A percentile compares a stretch with the other conserved stretches of the same genome.
phyloP scores from a whole-genome alignment of 352 stramenopile genomes.

The Phytopythium kandeliae region DNA sequence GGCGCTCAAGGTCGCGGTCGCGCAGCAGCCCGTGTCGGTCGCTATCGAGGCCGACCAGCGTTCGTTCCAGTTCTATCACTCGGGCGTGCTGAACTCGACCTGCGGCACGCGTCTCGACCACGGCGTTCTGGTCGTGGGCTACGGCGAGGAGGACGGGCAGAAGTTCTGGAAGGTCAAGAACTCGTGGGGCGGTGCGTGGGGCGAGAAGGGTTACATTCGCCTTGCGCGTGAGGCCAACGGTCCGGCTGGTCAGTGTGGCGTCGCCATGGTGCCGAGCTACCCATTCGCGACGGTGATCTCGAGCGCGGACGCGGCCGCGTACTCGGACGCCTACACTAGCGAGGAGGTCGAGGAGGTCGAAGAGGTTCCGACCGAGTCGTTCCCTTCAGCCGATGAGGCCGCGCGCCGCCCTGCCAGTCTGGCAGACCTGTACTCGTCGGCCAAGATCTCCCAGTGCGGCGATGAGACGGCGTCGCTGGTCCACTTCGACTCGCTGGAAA shows the following conservation, averaged over 20 bases:
- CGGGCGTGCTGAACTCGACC: constrained; percentile 82
- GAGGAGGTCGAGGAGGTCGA: not conserved
- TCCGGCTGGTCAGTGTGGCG: constrained; percentile 54
- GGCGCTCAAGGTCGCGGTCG: constrained; percentile 85
- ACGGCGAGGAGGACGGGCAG: constrained; percentile 85
- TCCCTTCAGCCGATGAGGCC: constrained; percentile 17
- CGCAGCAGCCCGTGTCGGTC: constrained; percentile 91
- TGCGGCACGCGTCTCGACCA: constrained; percentile 95
- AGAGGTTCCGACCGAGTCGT: constrained; percentile 16
- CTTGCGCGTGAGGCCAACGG: constrained; percentile 70
- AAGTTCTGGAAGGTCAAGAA: constrained; percentile 98
- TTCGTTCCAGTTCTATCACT: constrained; percentile 96
- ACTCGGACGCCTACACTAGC: not conserved
- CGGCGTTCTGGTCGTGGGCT: constrained; percentile 95
- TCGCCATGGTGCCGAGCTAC: constrained; percentile 73
- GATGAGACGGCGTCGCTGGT: constrained; percentile 58
- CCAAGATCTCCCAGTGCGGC: constrained; percentile 79
- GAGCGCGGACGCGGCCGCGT: constrained; percentile 6
- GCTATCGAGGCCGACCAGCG: constrained; percentile 93
- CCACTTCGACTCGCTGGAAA: constrained; percentile 60
- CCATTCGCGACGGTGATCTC: constrained; percentile 43
- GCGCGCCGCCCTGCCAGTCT: constrained; percentile 23
- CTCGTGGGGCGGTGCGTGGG: constrained; percentile 93
- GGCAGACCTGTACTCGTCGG: constrained; percentile 46
- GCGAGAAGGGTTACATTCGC: constrained; percentile 91